These are phyloP conservation scores for Ascochyta lentis DNA, from an alignment of 2,329 filamentous ascomycete species.

Conservation along the genomic window DNA sequence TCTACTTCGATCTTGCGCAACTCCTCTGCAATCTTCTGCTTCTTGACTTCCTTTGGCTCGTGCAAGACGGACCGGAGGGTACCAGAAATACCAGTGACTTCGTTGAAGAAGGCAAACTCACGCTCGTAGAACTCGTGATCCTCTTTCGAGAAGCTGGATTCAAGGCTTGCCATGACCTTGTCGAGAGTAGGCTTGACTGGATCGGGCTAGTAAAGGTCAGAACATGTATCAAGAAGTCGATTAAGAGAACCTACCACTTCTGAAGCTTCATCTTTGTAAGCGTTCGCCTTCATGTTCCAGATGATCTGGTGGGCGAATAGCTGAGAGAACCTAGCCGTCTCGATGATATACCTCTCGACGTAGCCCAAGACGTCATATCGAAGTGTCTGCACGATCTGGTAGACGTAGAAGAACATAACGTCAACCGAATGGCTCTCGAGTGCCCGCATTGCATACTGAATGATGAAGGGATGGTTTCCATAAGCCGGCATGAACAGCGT, in stretches of 20 bases:
- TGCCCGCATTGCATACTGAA: conserved; percentile 96
- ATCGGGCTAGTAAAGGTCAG: conserved; percentile 68
- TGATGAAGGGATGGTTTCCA: conserved; percentile 86
- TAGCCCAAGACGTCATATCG: conserved; percentile 94
- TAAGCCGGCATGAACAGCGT: conserved; percentile 93
- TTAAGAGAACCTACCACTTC: conserved; percentile 68
- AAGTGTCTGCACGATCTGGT: conserved; percentile 94
- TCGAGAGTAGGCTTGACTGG: conserved; percentile 92
- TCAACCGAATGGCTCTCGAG: conserved; percentile 95
- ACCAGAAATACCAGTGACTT: conserved; percentile 93
- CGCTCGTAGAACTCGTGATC: conserved; percentile 90
- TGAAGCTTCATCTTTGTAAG: conserved; percentile 95
- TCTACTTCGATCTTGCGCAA: conserved; percentile 96
- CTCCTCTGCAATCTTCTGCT: conserved; percentile 98
- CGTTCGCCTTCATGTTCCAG: conserved; percentile 99
- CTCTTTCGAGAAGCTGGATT: conserved; percentile 77
- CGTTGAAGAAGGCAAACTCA: conserved; percentile 97
- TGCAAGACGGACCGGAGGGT: conserved; percentile 95
- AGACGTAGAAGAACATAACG: conserved; percentile 98
- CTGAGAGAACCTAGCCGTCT: conserved; percentile 97
- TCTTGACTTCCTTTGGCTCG: conserved; percentile 92
- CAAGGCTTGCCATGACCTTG: conserved; percentile 83
- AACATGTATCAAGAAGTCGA: background rate
- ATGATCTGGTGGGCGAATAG: conserved; percentile 99
- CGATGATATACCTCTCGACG: conserved; percentile 93